Conservation (phyloP, 257 asterid genomes). For the Solanum chilense region DNA sequence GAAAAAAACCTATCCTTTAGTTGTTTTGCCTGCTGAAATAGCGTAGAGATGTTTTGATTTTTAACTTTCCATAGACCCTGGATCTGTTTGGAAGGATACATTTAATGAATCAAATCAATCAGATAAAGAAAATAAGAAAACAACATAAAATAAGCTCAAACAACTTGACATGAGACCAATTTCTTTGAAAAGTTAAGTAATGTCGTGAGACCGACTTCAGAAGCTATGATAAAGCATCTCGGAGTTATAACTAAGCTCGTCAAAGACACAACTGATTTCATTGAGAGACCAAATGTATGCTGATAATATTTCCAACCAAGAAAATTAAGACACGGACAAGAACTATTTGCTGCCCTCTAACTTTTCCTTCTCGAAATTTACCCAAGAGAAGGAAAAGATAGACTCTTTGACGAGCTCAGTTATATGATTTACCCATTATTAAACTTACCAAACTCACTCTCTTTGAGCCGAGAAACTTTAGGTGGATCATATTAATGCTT, state of each 20-base stretch:
- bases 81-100: slow-evolving; percentile 29
- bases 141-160: background rate
- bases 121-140: background rate
- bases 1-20: slow-evolving; percentile 63
- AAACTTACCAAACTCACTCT: background rate
- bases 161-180: background rate
- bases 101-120: background rate
- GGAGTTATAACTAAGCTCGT: background rate
- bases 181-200: background rate
- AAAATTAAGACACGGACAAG: background rate
- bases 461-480: background rate
- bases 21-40: slow-evolving; percentile 61
- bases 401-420: background rate
- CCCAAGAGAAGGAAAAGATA: background rate
- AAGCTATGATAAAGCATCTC: background rate
- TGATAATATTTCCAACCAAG: background rate
- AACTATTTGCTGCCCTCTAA: background rate
- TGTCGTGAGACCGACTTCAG: background rate
- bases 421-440: background rate
- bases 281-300: background rate
- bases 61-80: slow-evolving; percentile 87
- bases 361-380: too few species aligned
- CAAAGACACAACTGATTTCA: background rate
- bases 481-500: background rate
- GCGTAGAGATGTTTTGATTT: slow-evolving; percentile 53